phyloP scores from a whole-genome alignment of 257 asterid species.

The Solanum piurae region DNA sequence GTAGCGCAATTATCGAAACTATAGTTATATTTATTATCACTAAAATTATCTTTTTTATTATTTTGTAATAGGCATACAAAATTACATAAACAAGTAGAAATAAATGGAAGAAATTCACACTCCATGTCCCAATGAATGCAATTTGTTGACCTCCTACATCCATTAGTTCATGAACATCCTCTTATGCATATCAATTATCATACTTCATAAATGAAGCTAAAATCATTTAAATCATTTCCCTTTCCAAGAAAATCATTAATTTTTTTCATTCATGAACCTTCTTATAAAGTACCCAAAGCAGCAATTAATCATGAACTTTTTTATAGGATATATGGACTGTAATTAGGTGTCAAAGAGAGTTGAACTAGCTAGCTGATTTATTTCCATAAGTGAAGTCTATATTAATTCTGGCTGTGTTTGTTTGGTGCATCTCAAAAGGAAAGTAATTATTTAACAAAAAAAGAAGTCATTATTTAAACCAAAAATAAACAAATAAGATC shows the following conservation, averaged over 20 bases:
- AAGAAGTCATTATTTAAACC: not conserved
- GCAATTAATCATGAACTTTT: not conserved
- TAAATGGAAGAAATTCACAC: not conserved
- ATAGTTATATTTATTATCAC: not conserved
- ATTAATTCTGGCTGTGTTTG: not conserved
- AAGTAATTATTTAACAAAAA: not conserved
- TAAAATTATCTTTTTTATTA: not conserved
- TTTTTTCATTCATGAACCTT: not conserved
- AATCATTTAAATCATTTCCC: not conserved
- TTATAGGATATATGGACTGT: not conserved
- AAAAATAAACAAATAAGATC: not conserved
- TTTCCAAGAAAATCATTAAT: not conserved
- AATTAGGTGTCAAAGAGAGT: not conserved
- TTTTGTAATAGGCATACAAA: not conserved
- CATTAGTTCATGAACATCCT: not conserved
- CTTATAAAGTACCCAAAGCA: not conserved
- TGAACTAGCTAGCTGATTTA: not conserved
- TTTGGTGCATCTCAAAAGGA: not conserved
- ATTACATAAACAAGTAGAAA: not conserved
- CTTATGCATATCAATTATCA: not conserved
- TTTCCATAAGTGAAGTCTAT: not conserved
- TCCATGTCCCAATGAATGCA: not conserved
- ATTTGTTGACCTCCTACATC: not conserved
- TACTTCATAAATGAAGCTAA: not conserved
- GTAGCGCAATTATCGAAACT: fast-evolving